phyloP scores from a whole-genome alignment of 495 filamentous ascomycete species.

The Daldinia vernicosa region DNA sequence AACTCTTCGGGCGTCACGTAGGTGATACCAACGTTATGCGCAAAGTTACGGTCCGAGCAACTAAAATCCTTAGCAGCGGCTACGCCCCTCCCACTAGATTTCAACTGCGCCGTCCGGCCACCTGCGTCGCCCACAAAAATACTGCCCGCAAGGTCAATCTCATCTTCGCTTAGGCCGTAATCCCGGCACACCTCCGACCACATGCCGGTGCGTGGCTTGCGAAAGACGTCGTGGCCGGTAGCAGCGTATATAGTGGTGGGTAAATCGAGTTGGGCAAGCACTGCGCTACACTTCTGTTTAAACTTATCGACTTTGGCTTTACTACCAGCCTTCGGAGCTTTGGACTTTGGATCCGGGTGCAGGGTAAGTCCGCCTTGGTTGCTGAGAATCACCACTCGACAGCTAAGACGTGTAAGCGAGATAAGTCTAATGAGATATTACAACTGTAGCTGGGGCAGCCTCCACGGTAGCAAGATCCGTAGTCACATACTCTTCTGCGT shows the following conservation, averaged over 20 bases:
- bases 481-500: slow-evolving; percentile 70
- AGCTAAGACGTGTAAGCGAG: slow-evolving; percentile 58
- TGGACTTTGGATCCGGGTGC: slow-evolving; percentile 68
- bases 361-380: slow-evolving; percentile 87
- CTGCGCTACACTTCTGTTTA: slow-evolving; percentile 76
- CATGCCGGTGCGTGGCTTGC: slow-evolving; percentile 90
- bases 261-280: slow-evolving; percentile 76
- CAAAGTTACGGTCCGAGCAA: slow-evolving; percentile 85
- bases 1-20: slow-evolving; percentile 93
- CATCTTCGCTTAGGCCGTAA: slow-evolving; percentile 69
- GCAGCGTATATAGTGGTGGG: slow-evolving; percentile 87
- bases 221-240: slow-evolving; percentile 77
- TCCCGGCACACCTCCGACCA: slow-evolving; percentile 85
- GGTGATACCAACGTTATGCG: slow-evolving; percentile 78
- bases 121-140: slow-evolving; percentile 94
- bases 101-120: slow-evolving; percentile 52
- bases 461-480: not conserved
- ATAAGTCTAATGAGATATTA: not conserved
- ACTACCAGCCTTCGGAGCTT: slow-evolving; percentile 69
- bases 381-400: slow-evolving; percentile 78
- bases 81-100: slow-evolving; percentile 29
- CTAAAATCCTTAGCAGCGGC: slow-evolving; percentile 64
- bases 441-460: not conserved
- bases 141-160: slow-evolving; percentile 71
- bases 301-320: slow-evolving; percentile 72